phyloP scores from a whole-genome alignment of 768 basidiomycete genomes.

The Amylocystis lapponica region DNA sequence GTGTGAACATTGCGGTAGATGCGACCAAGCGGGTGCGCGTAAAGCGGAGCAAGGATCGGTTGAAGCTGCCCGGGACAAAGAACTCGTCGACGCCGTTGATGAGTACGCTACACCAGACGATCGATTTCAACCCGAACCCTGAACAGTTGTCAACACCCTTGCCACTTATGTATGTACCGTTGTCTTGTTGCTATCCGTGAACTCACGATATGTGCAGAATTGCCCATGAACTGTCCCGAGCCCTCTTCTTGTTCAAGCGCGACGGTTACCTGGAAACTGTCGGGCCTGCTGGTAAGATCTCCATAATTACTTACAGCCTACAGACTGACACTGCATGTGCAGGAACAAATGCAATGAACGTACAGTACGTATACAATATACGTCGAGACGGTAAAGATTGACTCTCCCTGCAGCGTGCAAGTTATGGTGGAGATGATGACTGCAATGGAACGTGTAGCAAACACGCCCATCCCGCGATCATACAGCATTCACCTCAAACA shows the following conservation, averaged over 20 bases:
- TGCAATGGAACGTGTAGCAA: slow-evolving; percentile 86
- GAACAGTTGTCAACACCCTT: slow-evolving; percentile 64
- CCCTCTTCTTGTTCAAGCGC: slow-evolving; percentile 68
- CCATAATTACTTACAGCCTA: background rate
- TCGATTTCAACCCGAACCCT: slow-evolving; percentile 56
- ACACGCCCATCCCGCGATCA: slow-evolving; percentile 76
- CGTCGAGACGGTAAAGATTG: background rate
- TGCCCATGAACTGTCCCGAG: slow-evolving; percentile 70
- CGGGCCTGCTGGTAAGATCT: slow-evolving; percentile 70
- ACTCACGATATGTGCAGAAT: slow-evolving; percentile 40
- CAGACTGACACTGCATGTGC: background rate
- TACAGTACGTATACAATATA: slow-evolving; percentile 39
- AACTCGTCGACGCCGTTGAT: slow-evolving; percentile 57
- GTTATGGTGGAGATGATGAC: slow-evolving; percentile 82
- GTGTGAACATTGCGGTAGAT: slow-evolving; percentile 9
- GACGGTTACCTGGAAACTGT: slow-evolving; percentile 84
- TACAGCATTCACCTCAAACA: slow-evolving; percentile 92
- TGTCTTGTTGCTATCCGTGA: background rate
- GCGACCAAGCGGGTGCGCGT: slow-evolving; percentile 56
- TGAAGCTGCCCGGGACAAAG: slow-evolving; percentile 24
- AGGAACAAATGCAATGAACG: slow-evolving; percentile 77
- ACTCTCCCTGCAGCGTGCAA: slow-evolving; percentile 45
- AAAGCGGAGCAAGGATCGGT: slow-evolving; percentile 62
- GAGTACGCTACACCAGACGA: slow-evolving; percentile 40
- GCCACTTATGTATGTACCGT: slow-evolving; percentile 58